Evolutionary conservation across 371 early-diverging fungal species (phyloP), one percentile per base, ranked within the genome.

Genomic region (Mucor plumbeus): DNA sequence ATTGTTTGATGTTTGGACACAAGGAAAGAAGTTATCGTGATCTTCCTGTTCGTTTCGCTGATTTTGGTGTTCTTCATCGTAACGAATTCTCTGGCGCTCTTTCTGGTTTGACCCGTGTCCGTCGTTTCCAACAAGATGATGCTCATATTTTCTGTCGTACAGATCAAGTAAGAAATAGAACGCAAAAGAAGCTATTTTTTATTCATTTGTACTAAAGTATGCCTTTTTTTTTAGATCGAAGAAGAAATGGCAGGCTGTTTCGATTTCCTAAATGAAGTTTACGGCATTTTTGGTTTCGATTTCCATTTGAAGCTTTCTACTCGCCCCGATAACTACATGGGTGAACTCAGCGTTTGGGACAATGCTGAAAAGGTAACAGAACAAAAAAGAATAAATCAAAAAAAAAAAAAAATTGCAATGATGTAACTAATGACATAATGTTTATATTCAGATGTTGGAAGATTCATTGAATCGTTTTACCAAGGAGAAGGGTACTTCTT

Each of bases 81-180:
- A 99, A 99, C 72, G 99, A 99, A 76, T 92, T 95, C 39, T 95
- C 96, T 17, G 99, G 99, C 39, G 96, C 99, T 9, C 85, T 99
- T 33, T 91, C 94, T 41, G 99, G 99, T 41, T 87, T 99, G 69
- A 99, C 99, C 13, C 91, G 99, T 72, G 99, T 99, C 14, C 92
- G 99, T 72, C 91, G 99, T 65, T 99, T 99, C 95, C 98, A 99
- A 79, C 99, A 99, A 82, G 99, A 99, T 80, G 99, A 99, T 86
- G 99, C 99, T 7, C 99, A 99, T 72, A 99, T 99, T 67, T 99
- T 99, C 85, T 98, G 99, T 84, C 85, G 88, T 34, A 72, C 86
- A 34, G 93, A 92, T 63, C 99, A 98, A 79, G 87, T 95, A 60
- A 53, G 31, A 13, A 15, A 48, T 14, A 55, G 61, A 57, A 34